Conservation (phyloP, 1,284 basidiomycete genomes). For the Ustilago xerochloae region DNA sequence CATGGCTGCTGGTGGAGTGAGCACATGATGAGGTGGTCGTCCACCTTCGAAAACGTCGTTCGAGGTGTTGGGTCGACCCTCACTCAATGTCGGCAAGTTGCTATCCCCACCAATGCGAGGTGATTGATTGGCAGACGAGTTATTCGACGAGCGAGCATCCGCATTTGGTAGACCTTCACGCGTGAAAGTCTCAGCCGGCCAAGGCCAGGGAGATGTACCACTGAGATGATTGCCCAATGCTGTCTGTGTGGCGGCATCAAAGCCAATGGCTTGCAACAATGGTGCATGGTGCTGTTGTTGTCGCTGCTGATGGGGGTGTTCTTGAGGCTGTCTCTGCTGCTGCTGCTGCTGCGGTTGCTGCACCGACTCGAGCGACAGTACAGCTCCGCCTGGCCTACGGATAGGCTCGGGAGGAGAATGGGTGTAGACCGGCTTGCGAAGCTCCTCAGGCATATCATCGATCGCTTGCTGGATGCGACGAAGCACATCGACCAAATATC, state of each 20-base stretch:
- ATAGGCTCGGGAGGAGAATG: slow-evolving; percentile 31
- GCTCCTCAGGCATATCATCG: slow-evolving; percentile 48
- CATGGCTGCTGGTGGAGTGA: slow-evolving; percentile 8
- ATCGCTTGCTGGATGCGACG: slow-evolving; percentile 22
- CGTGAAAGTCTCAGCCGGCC: slow-evolving; percentile 45
- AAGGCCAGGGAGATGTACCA: slow-evolving; percentile 35
- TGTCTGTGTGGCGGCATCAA: slow-evolving; percentile 29
- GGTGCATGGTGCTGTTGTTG: slow-evolving; percentile 9
- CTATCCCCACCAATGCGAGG: slow-evolving; percentile 4
- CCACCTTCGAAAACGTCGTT: not conserved
- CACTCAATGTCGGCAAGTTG: not conserved
- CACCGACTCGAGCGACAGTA: slow-evolving; percentile 27
- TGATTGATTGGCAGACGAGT: slow-evolving; percentile 24
- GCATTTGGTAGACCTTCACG: slow-evolving; percentile 37
- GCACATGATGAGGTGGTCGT: slow-evolving; percentile 16
- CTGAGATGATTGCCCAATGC: slow-evolving; percentile 32
- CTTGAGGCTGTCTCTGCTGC: slow-evolving; percentile 8
- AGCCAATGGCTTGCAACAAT: slow-evolving; percentile 38
- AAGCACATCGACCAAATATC: slow-evolving; percentile 34
- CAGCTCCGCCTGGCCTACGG: slow-evolving; percentile 14
- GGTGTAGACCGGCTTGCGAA: slow-evolving; percentile 30
- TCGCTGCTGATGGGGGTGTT: slow-evolving; percentile 9
- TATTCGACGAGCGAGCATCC: slow-evolving; percentile 20
- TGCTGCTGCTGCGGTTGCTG: slow-evolving; percentile 15
- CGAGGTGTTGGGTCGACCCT: not conserved